Evolutionary conservation across 352 stramenopile species (phyloP).

Genomic region (Pythium aristosporum): DNA sequence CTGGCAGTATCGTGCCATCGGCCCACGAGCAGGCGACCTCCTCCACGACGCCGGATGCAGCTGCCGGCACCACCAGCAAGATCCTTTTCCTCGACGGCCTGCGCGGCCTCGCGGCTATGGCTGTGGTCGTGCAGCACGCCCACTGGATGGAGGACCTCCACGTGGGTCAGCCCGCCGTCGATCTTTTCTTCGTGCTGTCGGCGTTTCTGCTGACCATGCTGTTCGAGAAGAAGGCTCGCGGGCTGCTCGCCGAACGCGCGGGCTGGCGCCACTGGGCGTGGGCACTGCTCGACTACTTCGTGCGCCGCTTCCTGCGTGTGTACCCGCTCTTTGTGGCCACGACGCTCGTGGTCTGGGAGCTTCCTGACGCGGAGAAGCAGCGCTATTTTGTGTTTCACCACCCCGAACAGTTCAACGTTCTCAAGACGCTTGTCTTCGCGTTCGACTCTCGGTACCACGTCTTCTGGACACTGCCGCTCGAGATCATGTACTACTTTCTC

Average conservation of each 20-base stretch:
- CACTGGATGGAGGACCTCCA: slow-evolving; percentile 37
- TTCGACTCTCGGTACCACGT: slow-evolving; percentile 7
- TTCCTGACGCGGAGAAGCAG: slow-evolving; percentile 30
- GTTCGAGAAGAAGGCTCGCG: slow-evolving; percentile 43
- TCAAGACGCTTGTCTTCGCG: slow-evolving; percentile 39
- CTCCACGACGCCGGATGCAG: background rate
- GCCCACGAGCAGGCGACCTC: too few species aligned
- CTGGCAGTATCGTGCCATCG: too few species aligned
- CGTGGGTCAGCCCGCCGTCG: slow-evolving; percentile 37
- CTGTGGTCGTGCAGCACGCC: slow-evolving; percentile 25
- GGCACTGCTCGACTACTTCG: slow-evolving; percentile 41
- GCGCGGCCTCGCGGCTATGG: slow-evolving; percentile 28
- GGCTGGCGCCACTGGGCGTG: slow-evolving; percentile 30
- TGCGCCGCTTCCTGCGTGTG: slow-evolving; percentile 44
- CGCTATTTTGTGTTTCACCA: slow-evolving; percentile 24
- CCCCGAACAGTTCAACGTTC: slow-evolving; percentile 30
- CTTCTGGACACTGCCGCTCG: slow-evolving; percentile 27
- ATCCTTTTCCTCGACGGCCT: slow-evolving; percentile 35
- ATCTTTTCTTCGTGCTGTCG: slow-evolving; percentile 59
- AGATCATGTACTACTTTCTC: slow-evolving; percentile 48
- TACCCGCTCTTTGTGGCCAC: slow-evolving; percentile 47
- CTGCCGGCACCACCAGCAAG: background rate
- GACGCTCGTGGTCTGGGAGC: slow-evolving; percentile 33
- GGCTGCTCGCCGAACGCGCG: slow-evolving; percentile 29
- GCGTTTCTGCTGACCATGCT: slow-evolving; percentile 53